Conservation (phyloP, 2,329 filamentous ascomycete species). For the Xylaria sp. region DNA sequence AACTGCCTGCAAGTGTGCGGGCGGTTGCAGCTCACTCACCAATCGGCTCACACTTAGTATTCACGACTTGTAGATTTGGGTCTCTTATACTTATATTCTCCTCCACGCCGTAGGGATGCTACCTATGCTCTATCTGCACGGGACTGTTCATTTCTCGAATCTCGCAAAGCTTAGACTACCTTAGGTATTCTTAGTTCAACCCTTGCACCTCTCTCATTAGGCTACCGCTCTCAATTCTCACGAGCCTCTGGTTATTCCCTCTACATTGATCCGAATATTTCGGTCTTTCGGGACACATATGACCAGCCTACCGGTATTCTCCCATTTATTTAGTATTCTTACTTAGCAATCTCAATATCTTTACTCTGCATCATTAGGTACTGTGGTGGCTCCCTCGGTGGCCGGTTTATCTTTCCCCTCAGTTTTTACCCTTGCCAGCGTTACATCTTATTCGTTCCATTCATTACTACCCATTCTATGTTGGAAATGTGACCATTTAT, state of each 20-base stretch:
- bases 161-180: not conserved
- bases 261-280: not conserved
- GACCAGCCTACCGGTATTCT: not conserved
- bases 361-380: not conserved
- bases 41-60: not conserved
- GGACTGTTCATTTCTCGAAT: not conserved
- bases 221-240: not conserved
- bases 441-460: not conserved
- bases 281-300: not conserved
- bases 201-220: not conserved
- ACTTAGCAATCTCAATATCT: not conserved
- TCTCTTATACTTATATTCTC: not conserved
- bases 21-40: not conserved
- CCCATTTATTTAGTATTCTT: not conserved
- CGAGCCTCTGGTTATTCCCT: not conserved
- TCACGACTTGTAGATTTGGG: not conserved
- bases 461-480: too few species aligned
- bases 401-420: not conserved
- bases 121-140: not conserved
- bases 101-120: not conserved
- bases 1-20: too few species aligned
- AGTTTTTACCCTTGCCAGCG: not conserved
- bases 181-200: not conserved
- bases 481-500: too few species aligned
- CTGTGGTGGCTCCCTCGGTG: not conserved